Conservation (phyloP, 106 monocot species). For the Phalaenopsis aphrodite region DNA sequence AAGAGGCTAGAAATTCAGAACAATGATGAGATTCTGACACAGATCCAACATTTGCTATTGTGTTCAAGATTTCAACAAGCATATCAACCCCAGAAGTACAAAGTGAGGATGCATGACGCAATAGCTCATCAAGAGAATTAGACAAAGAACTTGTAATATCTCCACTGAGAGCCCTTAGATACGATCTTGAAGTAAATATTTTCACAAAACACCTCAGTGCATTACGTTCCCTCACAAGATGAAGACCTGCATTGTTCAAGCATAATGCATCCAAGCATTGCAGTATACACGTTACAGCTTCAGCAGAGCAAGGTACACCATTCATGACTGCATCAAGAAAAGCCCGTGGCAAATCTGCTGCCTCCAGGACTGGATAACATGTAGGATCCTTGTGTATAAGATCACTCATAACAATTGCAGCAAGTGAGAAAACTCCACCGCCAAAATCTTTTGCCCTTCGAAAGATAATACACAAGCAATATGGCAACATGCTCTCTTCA, state of each 20-base stretch:
- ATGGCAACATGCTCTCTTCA: conserved; percentile 51
- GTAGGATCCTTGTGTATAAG: conserved; percentile 85
- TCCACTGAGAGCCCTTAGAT: conserved; percentile 48
- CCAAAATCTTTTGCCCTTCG: conserved; percentile 69
- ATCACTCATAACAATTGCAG: conserved; percentile 77
- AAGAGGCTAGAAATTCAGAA: conserved; percentile 11
- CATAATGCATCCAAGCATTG: conserved; percentile 72
- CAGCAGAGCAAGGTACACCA: conserved; percentile 47
- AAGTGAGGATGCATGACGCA: conserved; percentile 57
- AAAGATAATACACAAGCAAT: conserved; percentile 52
- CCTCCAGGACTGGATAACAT: conserved; percentile 59
- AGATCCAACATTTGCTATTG: conserved; percentile 41
- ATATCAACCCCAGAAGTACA: conserved; percentile 60
- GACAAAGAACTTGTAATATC: conserved; percentile 44
- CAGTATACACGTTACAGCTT: conserved; percentile 64
- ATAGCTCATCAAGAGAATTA: conserved; percentile 62
- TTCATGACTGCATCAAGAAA: conserved; percentile 55
- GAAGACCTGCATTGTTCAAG: conserved; percentile 58
- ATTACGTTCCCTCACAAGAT: conserved; percentile 49
- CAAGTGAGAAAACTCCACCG: conserved; percentile 73
- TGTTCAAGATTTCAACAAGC: conserved; percentile 62
- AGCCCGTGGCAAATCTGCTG: conserved; percentile 53
- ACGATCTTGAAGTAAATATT: conserved; percentile 56
- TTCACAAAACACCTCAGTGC: conserved; percentile 72
- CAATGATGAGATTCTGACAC: conserved; percentile 21